Percentiles rank a stretch among this genome's conserved stretches.
These are phyloP conservation scores for Skeletonema potamos DNA, from an alignment of 108 stramenopile species.

Conservation along the genomic window DNA sequence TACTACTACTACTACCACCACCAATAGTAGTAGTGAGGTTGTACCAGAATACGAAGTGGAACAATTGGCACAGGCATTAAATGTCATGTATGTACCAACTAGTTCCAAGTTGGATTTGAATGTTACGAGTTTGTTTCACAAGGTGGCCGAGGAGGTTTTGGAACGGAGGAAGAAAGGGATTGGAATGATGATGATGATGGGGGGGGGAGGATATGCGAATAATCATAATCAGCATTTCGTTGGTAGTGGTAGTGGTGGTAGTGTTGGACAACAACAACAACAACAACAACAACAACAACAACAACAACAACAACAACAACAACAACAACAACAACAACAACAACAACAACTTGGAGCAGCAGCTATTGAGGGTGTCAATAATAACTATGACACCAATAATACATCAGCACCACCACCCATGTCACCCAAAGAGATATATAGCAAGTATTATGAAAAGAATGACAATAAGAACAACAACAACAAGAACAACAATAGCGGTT, in stretches of 20 bases:
- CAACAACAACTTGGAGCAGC: too few species aligned
- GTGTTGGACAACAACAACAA: too few species aligned
- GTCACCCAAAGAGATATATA: not conserved
- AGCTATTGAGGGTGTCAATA: too few species aligned
- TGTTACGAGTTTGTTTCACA: constrained; percentile 62
- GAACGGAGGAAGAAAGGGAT: not conserved
- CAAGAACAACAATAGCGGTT: not conserved
- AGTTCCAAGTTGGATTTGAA: constrained; percentile 67
- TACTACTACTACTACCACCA: too few species aligned
- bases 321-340: too few species aligned
- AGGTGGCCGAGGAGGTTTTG: constrained; percentile 67
- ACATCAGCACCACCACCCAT: not conserved
- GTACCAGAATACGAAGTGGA: constrained; percentile 56
- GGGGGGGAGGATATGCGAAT: not conserved
- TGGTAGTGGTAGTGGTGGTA: not conserved
- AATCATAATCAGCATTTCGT: not conserved
- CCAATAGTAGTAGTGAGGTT: not conserved
- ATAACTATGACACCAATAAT: too few species aligned
- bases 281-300: too few species aligned
- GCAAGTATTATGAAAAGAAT: not conserved
- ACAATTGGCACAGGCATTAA: constrained; percentile 56
- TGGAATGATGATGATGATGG: too few species aligned
- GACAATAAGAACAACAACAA: not conserved
- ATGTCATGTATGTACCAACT: constrained; percentile 66
- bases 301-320: too few species aligned